These are phyloP conservation scores for Trypethelium eluteriae DNA, from an alignment of 495 filamentous ascomycete species.

Conservation along the genomic window DNA sequence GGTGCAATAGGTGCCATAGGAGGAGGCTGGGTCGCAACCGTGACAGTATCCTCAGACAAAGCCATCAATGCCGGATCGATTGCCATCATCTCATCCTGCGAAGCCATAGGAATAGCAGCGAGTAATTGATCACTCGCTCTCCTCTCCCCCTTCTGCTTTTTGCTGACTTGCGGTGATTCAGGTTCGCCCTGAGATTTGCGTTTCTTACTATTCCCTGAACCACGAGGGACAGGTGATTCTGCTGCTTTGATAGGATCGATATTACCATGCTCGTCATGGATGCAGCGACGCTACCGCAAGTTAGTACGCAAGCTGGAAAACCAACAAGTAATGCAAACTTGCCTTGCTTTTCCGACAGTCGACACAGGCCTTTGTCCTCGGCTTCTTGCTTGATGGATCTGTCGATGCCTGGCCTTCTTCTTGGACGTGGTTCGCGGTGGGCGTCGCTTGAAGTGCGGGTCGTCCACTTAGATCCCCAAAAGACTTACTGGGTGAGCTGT, in stretches of 20 bases:
- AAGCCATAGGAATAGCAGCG: conserved; percentile 1
- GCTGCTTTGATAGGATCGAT: conserved; percentile 56
- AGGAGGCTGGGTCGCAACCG: background rate
- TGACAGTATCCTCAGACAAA: conserved; percentile 6
- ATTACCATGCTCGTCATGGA: conserved; percentile 57
- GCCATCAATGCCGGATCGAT: conserved; percentile 7
- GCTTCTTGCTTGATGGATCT: conserved; percentile 17
- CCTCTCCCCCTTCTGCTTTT: conserved; percentile 21
- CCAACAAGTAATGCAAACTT: conserved; percentile 23
- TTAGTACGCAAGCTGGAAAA: conserved; percentile 22
- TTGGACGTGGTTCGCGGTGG: conserved; percentile 6
- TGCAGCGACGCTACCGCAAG: conserved; percentile 52
- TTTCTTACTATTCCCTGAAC: conserved; percentile 34
- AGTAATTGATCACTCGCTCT: background rate
- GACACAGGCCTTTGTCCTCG: conserved; percentile 52
- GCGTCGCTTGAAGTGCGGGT: conserved; percentile 11
- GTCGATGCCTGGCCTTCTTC: conserved; percentile 10
- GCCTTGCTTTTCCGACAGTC: conserved; percentile 66
- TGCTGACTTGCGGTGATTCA: conserved; percentile 5
- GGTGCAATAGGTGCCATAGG: background rate
- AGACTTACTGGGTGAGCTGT: background rate
- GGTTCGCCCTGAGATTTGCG: conserved; percentile 13
- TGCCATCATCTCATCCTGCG: conserved; percentile 10
- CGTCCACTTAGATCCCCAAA: conserved; percentile 22
- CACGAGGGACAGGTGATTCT: conserved; percentile 52